Base-by-base conservation (phyloP, 495 filamentous ascomycete genomes). In the Tuber melanosporum region DNA sequence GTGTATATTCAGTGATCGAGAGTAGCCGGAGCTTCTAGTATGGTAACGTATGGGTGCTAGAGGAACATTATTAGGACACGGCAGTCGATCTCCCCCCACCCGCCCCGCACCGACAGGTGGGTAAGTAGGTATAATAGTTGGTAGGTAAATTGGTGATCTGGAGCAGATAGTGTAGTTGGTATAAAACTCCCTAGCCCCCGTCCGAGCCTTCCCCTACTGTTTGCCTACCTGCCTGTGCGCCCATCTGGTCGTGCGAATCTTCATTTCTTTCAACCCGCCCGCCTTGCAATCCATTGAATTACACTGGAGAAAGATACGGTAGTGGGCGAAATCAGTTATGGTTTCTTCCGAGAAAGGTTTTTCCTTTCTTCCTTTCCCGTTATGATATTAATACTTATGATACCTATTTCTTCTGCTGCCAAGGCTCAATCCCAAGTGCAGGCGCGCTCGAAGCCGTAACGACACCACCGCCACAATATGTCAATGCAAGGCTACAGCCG, bases 11-110 rank as follows among this genome's bases (percentile, higher is more conserved):
- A 49, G 47, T 57, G 49, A 57, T 57, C 49, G 20, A n/a, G 22
- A 9, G 26, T 32, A 66, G 10, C 8, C 22, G n/a, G n/a, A 57
- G 32, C 32, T 49, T 22, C 47, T 49, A 9, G 47, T 22, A 49
- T 49, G 19, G 47, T 0, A 49, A 20, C 8, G 22, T 2, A 26
- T 5, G 52, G n/a, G 70, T 74, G 42, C 44, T 41, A 43, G 49
- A 41, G 70, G n/a, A 70, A 43, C 47, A 66, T 66, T 74, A 70
- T 79, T 79, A 71, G 77, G 77, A 47, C 1, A 47, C 45, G 45
- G 45, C 69, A 26, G 22, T 14, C 26, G 10, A 14, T 62, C n/a
- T 10, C n/a, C 14, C 14, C 52, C 49, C 12, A 3, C 14, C 22
- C n/a, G 47, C n/a, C 22, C 52, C 8, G 10, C 52, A 62, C 52